Evolutionary conservation across 176 grass and related monocot genomes (phyloP).

Genomic region (Canna indica): DNA sequence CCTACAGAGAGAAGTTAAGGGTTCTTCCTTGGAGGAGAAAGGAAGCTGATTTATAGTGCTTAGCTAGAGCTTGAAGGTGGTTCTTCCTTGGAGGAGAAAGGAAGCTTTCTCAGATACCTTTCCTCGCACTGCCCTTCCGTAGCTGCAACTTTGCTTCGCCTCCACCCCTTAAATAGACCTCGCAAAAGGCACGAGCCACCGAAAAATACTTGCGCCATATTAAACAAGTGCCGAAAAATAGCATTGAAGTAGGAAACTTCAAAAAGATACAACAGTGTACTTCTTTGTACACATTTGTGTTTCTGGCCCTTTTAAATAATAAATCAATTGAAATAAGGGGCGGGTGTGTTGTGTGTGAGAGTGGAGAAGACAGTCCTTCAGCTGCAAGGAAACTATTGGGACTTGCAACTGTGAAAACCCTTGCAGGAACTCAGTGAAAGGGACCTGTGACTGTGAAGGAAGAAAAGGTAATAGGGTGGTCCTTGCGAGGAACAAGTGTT

Average conservation of each 20-base stretch:
- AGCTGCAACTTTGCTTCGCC: background rate
- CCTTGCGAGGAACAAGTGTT: background rate
- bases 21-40: background rate
- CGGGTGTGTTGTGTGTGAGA: slow-evolving; percentile 1
- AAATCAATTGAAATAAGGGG: no score
- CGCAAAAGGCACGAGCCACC: background rate
- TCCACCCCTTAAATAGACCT: slow-evolving; percentile 6
- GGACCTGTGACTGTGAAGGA: background rate
- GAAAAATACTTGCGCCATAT: background rate
- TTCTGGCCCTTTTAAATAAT: background rate
- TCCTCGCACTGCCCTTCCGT: background rate
- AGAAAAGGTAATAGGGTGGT: background rate
- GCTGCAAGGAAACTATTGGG: background rate
- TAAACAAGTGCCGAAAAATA: background rate
- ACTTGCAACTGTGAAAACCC: background rate
- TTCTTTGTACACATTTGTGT: background rate
- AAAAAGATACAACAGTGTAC: background rate
- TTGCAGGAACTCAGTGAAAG: background rate
- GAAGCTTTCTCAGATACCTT: slow-evolving; percentile 4
- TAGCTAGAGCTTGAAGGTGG: background rate
- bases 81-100: background rate
- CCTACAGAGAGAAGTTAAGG: background rate
- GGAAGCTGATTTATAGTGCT: no score
- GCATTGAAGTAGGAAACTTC: background rate
- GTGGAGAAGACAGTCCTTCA: slow-evolving; percentile 8